A percentile compares a stretch with the other conserved stretches of the same genome.
Evolutionary conservation across 306 rosid species (phyloP).

Genomic region (Rosa chinensis): DNA sequence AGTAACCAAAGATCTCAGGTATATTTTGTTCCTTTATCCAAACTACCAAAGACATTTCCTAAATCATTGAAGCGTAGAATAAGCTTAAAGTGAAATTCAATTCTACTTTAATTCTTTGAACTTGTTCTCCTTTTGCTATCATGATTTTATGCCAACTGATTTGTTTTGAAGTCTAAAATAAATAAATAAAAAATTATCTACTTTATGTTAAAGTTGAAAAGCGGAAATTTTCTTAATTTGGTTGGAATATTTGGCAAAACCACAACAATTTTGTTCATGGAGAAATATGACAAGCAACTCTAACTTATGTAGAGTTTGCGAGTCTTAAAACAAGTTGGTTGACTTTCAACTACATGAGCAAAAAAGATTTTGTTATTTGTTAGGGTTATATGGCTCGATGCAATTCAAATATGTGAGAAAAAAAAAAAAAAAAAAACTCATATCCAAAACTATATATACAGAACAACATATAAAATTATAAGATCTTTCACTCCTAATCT

Average conservation of each 20-base stretch:
- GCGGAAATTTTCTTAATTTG: background rate
- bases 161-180: background rate
- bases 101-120: background rate
- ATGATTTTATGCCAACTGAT: background rate
- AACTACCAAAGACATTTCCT: background rate
- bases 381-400: too few relatives aligned
- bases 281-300: background rate
- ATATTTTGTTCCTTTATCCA: constrained; percentile 13
- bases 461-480: too few relatives aligned
- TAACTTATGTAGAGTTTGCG: too few relatives aligned
- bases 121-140: constrained; percentile 9
- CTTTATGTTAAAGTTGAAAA: background rate
- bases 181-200: background rate
- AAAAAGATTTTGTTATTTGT: too few relatives aligned
- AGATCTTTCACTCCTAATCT: too few relatives aligned
- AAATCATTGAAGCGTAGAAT: background rate
- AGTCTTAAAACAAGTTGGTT: too few relatives aligned
- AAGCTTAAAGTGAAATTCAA: constrained; percentile 1
- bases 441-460: too few relatives aligned
- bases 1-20: background rate
- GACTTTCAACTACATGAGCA: too few relatives aligned
- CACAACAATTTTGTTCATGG: background rate
- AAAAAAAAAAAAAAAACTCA: too few relatives aligned
- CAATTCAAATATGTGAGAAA: too few relatives aligned
- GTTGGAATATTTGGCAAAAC: background rate